Base-by-base conservation (phyloP, 768 basidiomycete species). In the Tulasnella sp. region DNA sequence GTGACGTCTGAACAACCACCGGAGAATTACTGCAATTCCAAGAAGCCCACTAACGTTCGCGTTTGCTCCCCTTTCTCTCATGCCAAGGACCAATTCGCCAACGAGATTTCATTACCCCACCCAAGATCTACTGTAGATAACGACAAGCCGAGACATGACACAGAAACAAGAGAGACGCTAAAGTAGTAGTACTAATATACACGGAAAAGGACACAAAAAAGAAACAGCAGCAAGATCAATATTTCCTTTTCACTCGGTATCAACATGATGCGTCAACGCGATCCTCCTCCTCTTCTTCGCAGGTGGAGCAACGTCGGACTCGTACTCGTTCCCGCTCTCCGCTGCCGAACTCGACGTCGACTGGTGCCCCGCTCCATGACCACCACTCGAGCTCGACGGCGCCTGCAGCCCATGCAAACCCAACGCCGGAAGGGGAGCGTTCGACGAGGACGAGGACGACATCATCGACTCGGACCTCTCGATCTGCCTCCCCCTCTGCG, bases 211-310 rank as follows among this genome's bases (percentile, higher is more conserved):
- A n/a, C n/a, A 3, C 7, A 47, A 47, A 11, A 47, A 17, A 3
- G 42, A 5, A 17, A 44, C 16, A 44, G 42, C n/a, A n/a, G n/a
- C n/a, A n/a, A n/a, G n/a, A n/a, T n/a, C 40, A 40, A 40, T 40
- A 5, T 19, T 17, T n/a, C 26, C 3, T 47, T 47, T 47, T 47
- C 26, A 47, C 19, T 47, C 44, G 44, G 44, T 47, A 47, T 69
- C 68, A 16, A 34, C 44, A 32, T 74, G 75, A 72, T 77, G 76
- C 41, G 62, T 73, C 76, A 93, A 82, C 40, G 86, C 90, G n/a
- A 92, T 87, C 29, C 92, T 84, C 71, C 92, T 84, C 80, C 92
- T 94, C 81, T 94, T 94, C 85, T 91, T 94, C 6, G 90, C 89
- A 2, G 90, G 92, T 73, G 87, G 88, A 4, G 77, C 74, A 22